Evolutionary conservation across 306 rosid genomes (phyloP).

Genomic region (Lathyrus sativus): DNA sequence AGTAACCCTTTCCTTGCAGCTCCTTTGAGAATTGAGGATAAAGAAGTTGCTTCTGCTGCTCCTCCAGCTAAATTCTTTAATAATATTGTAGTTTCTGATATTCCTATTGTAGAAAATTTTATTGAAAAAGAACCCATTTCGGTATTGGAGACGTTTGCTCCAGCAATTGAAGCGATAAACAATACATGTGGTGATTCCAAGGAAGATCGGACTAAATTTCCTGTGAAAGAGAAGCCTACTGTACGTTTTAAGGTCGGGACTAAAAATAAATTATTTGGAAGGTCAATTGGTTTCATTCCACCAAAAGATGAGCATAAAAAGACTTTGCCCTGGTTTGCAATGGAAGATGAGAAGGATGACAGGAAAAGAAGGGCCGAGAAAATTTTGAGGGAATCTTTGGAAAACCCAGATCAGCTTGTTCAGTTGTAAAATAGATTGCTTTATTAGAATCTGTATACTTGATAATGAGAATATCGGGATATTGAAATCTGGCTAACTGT

Average conservation of each 20-base stretch:
- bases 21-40: slow-evolving; percentile 73
- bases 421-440: slow-evolving; percentile 71
- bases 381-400: slow-evolving; percentile 79
- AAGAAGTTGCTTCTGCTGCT: slow-evolving; percentile 61
- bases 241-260: slow-evolving; percentile 75
- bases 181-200: slow-evolving; percentile 42
- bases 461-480: slow-evolving; percentile 66
- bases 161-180: slow-evolving; percentile 78
- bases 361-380: slow-evolving; percentile 76
- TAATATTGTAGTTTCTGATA: slow-evolving; percentile 31
- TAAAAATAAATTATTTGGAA: slow-evolving; percentile 59
- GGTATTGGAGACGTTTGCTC: slow-evolving; percentile 72
- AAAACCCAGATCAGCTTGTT: slow-evolving; percentile 66
- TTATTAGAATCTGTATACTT: slow-evolving; percentile 65
- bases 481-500: slow-evolving; percentile 52
- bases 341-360: slow-evolving; percentile 68
- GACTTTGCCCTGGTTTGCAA: slow-evolving; percentile 52
- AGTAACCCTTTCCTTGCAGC: slow-evolving; percentile 74
- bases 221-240: slow-evolving; percentile 52
- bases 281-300: slow-evolving; percentile 44
- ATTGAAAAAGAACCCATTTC: slow-evolving; percentile 52
- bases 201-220: slow-evolving; percentile 46
- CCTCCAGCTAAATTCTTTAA: slow-evolving; percentile 62
- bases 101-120: slow-evolving; percentile 45
- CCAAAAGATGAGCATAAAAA: slow-evolving; percentile 49